phyloP scores from a whole-genome alignment of 352 stramenopile species.

The Hyaloperonospora arabidopsidis region DNA sequence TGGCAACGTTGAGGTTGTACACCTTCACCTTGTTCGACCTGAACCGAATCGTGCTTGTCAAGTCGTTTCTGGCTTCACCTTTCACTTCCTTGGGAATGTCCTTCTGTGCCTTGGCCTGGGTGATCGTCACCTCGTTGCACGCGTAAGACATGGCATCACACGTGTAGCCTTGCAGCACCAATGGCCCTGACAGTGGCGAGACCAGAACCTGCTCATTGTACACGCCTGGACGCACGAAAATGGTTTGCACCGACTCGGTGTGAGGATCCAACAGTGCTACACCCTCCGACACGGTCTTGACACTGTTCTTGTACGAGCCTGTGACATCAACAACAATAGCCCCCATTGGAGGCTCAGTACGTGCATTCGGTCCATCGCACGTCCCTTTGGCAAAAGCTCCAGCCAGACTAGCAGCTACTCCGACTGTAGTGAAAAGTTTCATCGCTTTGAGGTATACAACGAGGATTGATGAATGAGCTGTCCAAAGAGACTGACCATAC shows the following conservation, averaged over 20 bases:
- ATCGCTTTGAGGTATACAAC: too few species aligned
- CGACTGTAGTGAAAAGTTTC: too few species aligned
- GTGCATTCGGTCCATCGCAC: neutral
- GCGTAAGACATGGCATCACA: slow-evolving; percentile 15
- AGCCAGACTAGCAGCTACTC: slow-evolving; percentile 2
- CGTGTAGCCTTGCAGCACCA: slow-evolving; percentile 18
- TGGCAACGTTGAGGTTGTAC: slow-evolving; percentile 28
- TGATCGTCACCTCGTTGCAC: slow-evolving; percentile 10
- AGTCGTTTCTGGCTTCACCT: slow-evolving; percentile 15
- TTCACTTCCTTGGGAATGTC: slow-evolving; percentile 21
- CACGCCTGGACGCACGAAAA: slow-evolving; percentile 16
- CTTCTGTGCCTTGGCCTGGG: slow-evolving; percentile 21
- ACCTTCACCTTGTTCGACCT: slow-evolving; percentile 24
- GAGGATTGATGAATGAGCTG: too few species aligned
- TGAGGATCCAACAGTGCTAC: neutral
- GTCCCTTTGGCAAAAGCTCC: neutral
- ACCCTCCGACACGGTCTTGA: neutral
- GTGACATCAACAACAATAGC: neutral
- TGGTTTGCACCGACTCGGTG: neutral
- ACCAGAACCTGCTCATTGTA: slow-evolving; percentile 16
- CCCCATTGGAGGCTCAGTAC: neutral
- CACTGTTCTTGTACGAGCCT: neutral
- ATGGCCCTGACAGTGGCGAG: neutral
- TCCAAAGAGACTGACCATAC: too few species aligned
- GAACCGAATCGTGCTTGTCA: slow-evolving; percentile 24